Evolutionary conservation across 2,329 filamentous ascomycete genomes (phyloP), one percentile per base, ranked within the genome.

Genomic region (Exophiala sp.): DNA sequence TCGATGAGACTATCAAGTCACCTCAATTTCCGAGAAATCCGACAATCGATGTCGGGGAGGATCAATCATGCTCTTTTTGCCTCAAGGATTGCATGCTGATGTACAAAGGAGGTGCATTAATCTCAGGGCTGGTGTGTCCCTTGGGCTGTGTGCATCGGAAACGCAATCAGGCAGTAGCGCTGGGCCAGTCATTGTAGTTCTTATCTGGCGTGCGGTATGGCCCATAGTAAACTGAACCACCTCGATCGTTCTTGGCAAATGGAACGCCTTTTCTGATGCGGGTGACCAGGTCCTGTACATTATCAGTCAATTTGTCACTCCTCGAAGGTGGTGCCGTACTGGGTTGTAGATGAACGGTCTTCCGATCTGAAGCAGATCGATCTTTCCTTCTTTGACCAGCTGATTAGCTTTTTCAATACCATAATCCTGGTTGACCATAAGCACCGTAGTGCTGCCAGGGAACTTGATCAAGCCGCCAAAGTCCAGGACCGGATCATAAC

Each of bases 391-490:
- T 29, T 36, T 33, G 2, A 64, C 35, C 9, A 65, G 42, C 9
- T 39, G n/a, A 7, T 63, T 47, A 4, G 65, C 64, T 41, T 65
- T 63, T 36, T 59, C 60, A 5, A 64, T 56, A 1, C 52, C 60
- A 21, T 64, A 66, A 14, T 62, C 63, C 20, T 63, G 56, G 29
- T 66, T 66, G 1, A 61, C 63, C 62, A 66, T 65, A 11, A 66
- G 53, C 47, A 47, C 49, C 1, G 64, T 63, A 40, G 52, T 48
- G 47, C 65, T 67, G 1, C 62, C 63, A 2, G 58, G 52, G 52
- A 61, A 67, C 52, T 67, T 67, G 47, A 66, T 48, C 50, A 66
- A 14, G 3, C 43, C 29, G 18, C 63, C 65, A 41, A 66, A 66
- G 5, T 66, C 55, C 5, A 55, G 5, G 9, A 65, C 38, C 0